phyloP scores from a whole-genome alignment of 2,329 filamentous ascomycete species.

The Penicillium sp. region DNA sequence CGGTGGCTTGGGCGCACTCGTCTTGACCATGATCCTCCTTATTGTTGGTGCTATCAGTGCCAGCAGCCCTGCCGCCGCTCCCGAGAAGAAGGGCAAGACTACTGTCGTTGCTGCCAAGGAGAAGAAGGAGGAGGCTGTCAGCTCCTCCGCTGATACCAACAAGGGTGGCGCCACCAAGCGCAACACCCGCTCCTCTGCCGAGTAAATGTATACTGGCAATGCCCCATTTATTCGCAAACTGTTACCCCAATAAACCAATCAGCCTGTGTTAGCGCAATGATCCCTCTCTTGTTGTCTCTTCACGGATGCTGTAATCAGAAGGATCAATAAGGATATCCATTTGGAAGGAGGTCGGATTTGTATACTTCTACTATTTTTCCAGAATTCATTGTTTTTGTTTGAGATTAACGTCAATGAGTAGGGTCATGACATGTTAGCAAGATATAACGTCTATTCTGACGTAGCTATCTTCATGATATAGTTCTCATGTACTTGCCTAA shows the following conservation, averaged over 20 bases:
- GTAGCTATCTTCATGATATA: no score
- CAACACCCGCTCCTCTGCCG: conserved; percentile 46
- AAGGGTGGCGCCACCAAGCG: conserved; percentile 66
- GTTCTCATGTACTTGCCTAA: not conserved
- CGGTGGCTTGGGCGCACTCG: conserved; percentile 68
- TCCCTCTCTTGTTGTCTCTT: conserved; percentile 7
- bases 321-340: not conserved
- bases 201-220: conserved; percentile 28
- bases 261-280: conserved; percentile 6
- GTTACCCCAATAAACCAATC: conserved; percentile 13
- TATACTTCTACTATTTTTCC: conserved; percentile 11
- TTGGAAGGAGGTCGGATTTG: conserved; percentile 6
- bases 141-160: conserved; percentile 65
- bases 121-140: conserved; percentile 63
- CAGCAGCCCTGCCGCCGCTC: conserved; percentile 60
- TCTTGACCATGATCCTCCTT: conserved; percentile 67
- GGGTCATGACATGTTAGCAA: no score
- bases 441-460: no score
- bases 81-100: conserved; percentile 73
- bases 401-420: no score
- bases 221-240: conserved; percentile 4
- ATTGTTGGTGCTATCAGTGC: conserved; percentile 63
- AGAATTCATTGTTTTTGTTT: not conserved
- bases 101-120: conserved; percentile 56
- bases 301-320: conserved; percentile 1